Conservation (phyloP, 257 asterid species). For the Solanum medicagineum region DNA sequence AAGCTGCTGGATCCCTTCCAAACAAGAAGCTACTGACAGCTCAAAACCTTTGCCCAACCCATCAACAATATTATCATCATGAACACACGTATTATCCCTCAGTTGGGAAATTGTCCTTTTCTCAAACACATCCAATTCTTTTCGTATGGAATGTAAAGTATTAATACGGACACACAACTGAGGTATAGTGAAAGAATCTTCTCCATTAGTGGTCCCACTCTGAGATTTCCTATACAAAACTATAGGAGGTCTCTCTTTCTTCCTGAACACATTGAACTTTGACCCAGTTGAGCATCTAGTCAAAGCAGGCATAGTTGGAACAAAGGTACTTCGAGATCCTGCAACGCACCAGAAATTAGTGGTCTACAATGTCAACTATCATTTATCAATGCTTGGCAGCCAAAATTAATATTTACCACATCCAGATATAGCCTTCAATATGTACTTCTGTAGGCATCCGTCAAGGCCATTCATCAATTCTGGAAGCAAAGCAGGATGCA, state of each 20-base stretch:
- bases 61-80: constrained; percentile 21
- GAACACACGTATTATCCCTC: constrained; percentile 31
- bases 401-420: constrained; percentile 43
- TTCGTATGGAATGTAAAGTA: constrained; percentile 56
- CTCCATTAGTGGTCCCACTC: constrained; percentile 19
- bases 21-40: constrained; percentile 53
- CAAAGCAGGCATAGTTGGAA: constrained; percentile 53
- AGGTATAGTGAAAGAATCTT: constrained; percentile 33
- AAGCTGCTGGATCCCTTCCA: constrained; percentile 68
- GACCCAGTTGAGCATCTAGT: constrained; percentile 62
- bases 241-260: constrained; percentile 43
- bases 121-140: constrained; percentile 56
- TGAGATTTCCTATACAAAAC: constrained; percentile 39
- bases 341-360: constrained; percentile 3
- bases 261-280: constrained; percentile 54
- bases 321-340: constrained; percentile 55
- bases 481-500: constrained; percentile 80
- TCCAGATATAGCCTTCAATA: constrained; percentile 52
- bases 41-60: constrained; percentile 34
- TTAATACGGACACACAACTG: constrained; percentile 67
- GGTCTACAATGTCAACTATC: not conserved
- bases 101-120: constrained; percentile 49
- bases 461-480: constrained; percentile 65
- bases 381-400: constrained; percentile 1
- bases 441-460: constrained; percentile 52